Evolutionary conservation across 1,284 basidiomycete species (phyloP), one percentile per base, ranked within the genome.

Genomic region (Xerocomus nothofagi): DNA sequence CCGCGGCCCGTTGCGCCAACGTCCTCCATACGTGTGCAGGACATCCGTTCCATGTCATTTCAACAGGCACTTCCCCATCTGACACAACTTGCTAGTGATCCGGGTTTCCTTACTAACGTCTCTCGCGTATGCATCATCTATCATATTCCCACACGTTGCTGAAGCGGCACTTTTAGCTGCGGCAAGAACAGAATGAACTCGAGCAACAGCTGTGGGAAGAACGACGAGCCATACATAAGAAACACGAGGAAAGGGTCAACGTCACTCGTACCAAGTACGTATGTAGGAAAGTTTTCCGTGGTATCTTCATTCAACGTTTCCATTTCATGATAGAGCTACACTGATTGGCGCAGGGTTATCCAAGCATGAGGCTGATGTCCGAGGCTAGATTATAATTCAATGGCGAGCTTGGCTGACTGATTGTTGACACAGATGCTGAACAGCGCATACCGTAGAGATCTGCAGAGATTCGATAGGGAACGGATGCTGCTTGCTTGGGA

Each of bases 401-500:
- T 21, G 11, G 34, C 18, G 44, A 48, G 24, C 30, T 12, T 33
- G 26, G 14, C 50, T 67, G 53, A 55, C 51, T 26, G 24, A 39
- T 30, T 12, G 18, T 48, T 51, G 51, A 45, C 40, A 39, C 65
- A 88, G 84, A 81, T 76, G 74, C 71, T 88, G 59, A 75, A 76
- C 44, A 75, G 78, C 41, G 74, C 75, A n/a, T 81, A 82, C 66
- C 78, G 76, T 47, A 78, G 74, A 57, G 86, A 89, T 54, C 62
- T 90, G 34, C 67, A 66, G 27, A 78, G 74, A 55, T 90, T 90
- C 60, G 86, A 91, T 59, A 58, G 59, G 14, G 80, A 87, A 47
- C 76, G 83, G 37, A 82, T 75, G 10, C 63, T 89, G 7, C 72
- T 79, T 8, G 84, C 86, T 10, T 91, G 88, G 87, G 88, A 87